A percentile compares a stretch with the other conserved stretches of the same genome.
phyloP scores from a whole-genome alignment of 228 moss, liverwort and hornwort species.

The Sphagnum fallax region DNA sequence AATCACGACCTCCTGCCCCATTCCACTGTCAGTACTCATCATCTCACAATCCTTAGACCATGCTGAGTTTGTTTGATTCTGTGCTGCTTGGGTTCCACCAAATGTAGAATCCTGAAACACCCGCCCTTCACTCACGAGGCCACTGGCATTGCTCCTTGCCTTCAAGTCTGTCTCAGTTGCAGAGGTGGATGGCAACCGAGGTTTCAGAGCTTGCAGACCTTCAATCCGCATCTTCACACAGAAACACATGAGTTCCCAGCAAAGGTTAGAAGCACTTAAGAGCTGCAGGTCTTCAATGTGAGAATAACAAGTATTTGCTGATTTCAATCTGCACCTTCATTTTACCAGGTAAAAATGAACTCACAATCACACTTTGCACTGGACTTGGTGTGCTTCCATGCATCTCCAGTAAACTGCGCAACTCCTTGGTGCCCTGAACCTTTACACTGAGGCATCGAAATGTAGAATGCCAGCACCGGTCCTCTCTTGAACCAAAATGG shows the following conservation, averaged over 20 bases:
- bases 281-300: neutral
- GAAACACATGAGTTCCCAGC: neutral
- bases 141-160: constrained; percentile 13
- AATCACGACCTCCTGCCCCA: constrained; percentile 14
- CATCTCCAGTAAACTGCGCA: constrained; percentile 18
- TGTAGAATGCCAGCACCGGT: constrained; percentile 94
- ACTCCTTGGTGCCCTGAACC: constrained; percentile 62
- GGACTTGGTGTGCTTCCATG: constrained; percentile 47
- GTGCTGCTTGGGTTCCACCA: neutral
- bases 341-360: constrained; percentile 2
- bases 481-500: constrained; percentile 39
- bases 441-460: constrained; percentile 82
- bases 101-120: neutral
- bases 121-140: neutral
- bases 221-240: constrained; percentile 77
- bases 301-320: neutral
- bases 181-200: constrained; percentile 19
- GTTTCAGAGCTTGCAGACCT: constrained; percentile 91
- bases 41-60: neutral
- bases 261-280: neutral
- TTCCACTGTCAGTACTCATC: constrained; percentile 8
- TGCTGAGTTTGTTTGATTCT: constrained; percentile 1
- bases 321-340: neutral
- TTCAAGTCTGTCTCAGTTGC: constrained; percentile 6
- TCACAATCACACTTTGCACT: constrained; percentile 78